phyloP scores from a whole-genome alignment of 441 rosid genomes.

The Pelargonium fulgidum region DNA sequence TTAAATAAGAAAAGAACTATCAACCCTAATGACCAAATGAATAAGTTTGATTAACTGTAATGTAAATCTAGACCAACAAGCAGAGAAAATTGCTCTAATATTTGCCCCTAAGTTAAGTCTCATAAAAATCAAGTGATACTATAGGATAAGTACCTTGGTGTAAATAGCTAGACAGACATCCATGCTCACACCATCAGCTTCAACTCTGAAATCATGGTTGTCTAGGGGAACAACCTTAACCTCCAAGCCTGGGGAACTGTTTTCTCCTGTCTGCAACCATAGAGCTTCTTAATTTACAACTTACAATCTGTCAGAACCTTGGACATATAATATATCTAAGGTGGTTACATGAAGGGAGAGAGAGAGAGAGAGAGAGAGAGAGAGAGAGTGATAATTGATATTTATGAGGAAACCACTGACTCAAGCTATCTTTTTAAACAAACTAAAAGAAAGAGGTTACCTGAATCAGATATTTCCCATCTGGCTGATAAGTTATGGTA shows the following conservation, averaged over 20 bases:
- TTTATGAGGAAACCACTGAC: neutral
- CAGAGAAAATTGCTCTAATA: neutral
- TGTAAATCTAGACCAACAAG: neutral
- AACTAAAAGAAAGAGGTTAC: conserved; percentile 34
- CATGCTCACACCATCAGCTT: conserved; percentile 48
- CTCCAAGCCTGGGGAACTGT: conserved; percentile 32
- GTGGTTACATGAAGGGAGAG: too few species aligned
- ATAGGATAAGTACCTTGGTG: conserved; percentile 44
- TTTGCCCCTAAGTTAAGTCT: conserved; percentile 2
- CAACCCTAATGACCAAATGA: too few species aligned
- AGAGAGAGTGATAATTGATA: neutral
- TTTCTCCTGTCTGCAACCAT: conserved; percentile 45
- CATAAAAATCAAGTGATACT: neutral
- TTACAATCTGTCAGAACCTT: conserved; percentile 4
- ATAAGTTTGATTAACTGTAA: neutral
- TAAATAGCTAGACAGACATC: conserved; percentile 53
- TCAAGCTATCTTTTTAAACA: conserved; percentile 19
- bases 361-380: neutral
- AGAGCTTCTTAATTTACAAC: conserved; percentile 11
- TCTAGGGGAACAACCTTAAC: conserved; percentile 49
- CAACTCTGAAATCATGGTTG: conserved; percentile 52
- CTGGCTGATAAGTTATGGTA: conserved; percentile 40
- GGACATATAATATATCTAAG: neutral
- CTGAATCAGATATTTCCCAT: conserved; percentile 66
- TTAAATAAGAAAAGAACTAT: too few species aligned